Evolutionary conservation across 2,329 filamentous ascomycete genomes (phyloP).

Genomic region (Neocatenulostroma microsporum): DNA sequence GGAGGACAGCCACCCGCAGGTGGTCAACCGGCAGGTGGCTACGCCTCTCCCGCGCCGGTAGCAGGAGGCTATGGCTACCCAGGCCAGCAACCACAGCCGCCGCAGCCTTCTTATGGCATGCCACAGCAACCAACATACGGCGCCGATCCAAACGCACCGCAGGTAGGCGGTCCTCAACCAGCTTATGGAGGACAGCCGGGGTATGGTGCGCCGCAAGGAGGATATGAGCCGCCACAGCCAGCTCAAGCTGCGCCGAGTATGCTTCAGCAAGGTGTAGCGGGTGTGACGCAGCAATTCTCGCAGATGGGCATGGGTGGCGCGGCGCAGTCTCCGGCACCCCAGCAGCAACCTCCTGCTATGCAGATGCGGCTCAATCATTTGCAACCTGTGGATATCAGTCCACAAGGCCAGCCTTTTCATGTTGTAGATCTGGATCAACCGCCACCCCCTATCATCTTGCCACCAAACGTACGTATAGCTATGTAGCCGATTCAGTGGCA

Average conservation of each 20-base stretch:
- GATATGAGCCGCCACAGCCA: constrained; percentile 55
- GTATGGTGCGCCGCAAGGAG: constrained; percentile 44
- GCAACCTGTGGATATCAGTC: constrained; percentile 72
- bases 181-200: constrained; percentile 34
- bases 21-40: constrained; percentile 34
- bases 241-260: constrained; percentile 38
- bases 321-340: constrained; percentile 24
- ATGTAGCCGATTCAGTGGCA: too few relatives aligned
- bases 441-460: constrained; percentile 82
- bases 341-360: constrained; percentile 33
- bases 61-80: constrained; percentile 38
- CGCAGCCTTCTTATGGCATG: constrained; percentile 27
- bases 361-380: constrained; percentile 67
- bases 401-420: constrained; percentile 82
- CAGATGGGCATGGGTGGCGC: constrained; percentile 63
- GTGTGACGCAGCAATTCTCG: constrained; percentile 75
- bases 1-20: constrained; percentile 37
- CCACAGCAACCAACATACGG: constrained; percentile 26
- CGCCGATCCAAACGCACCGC: constrained; percentile 17
- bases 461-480: constrained; percentile 67
- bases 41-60: constrained; percentile 31
- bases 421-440: constrained; percentile 86
- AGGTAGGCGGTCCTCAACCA: constrained; percentile 13
- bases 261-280: constrained; percentile 37
- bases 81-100: constrained; percentile 21